Evolutionary conservation across 2,329 filamentous ascomycete species (phyloP), one percentile per base, ranked within the genome.

Genomic region (Colletotrichum shisoi): DNA sequence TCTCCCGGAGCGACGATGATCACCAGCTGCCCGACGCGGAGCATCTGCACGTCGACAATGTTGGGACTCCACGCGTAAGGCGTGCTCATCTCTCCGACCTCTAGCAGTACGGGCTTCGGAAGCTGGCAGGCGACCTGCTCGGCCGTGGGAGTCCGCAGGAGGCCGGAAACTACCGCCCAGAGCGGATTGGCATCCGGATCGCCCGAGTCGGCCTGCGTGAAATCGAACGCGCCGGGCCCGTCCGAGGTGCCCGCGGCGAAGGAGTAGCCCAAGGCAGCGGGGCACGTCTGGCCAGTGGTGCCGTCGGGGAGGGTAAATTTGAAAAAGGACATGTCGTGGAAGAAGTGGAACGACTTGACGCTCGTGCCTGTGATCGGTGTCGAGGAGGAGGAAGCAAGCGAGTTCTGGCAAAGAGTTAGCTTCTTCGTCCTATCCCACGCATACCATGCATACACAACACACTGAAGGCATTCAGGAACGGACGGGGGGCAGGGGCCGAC

Each of bases 231-330:
- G 0, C 94, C 94, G 0, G 94, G 94, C 6, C 94, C 93, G 76
- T 98, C 94, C 0, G 92, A 92, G 0, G 94, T 98, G 12, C 94
- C 94, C 1, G 92, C 94, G 0, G 94, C 94, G 75, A 98, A 98
- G 0, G 91, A 94, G 75, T 95, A 96, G 6, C 94, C 94, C 67
- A 98, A 81, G 0, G 93, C 93, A 0, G 94, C 94, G 3, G 93
- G 90, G 72, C 94, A 98, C 0, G 94, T 96, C 57, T 80, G 83
- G 7, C 89, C 91, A 37, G 79, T 79, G 3, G 87, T 87, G 52
- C 91, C 91, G 71, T 96, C 93, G 0, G 89, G 85, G 1, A 94
- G 87, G 3, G 80, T 77, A 74, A 97, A 96, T 0, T 84, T 84
- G 76, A 89, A 95, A 72, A 86, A 87, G 5, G 89, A 87, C 82